These are phyloP conservation scores for Talaromyces sp. DNA, from an alignment of 2,329 filamentous ascomycete genomes.

Conservation along the genomic window DNA sequence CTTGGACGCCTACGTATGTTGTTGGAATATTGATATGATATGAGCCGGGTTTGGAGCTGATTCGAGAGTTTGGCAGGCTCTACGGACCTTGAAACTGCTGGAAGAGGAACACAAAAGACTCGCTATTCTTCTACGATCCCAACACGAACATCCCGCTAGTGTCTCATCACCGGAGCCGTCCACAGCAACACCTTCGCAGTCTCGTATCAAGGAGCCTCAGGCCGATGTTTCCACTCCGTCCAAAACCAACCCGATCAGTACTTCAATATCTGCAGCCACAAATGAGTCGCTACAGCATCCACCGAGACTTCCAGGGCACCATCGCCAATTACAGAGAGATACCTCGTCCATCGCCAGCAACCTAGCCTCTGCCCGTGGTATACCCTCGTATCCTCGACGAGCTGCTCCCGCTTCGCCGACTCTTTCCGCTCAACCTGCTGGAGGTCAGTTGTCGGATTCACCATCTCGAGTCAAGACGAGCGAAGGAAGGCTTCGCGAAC, in stretches of 20 bases:
- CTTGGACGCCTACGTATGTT: conserved; percentile 50
- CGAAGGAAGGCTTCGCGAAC: conserved; percentile 28
- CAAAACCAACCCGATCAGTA: conserved; percentile 22
- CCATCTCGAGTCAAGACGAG: conserved; percentile 38
- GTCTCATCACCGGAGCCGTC: conserved; percentile 17
- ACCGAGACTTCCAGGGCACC: conserved; percentile 35
- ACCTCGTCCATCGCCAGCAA: conserved; percentile 85
- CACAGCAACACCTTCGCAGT: conserved; percentile 14
- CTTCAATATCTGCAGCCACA: conserved; percentile 24
- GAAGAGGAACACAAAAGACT: conserved; percentile 83
- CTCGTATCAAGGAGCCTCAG: conserved; percentile 20
- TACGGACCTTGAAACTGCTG: conserved; percentile 77
- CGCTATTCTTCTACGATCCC: conserved; percentile 72
- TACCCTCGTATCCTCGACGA: conserved; percentile 52
- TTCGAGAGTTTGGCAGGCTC: conserved; percentile 49
- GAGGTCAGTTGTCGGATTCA: conserved; percentile 61
- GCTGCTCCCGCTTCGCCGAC: conserved; percentile 66
- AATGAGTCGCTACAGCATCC: conserved; percentile 23
- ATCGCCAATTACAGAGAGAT: conserved; percentile 57
- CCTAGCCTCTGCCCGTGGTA: conserved; percentile 77
- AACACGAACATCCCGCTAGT: conserved; percentile 49
- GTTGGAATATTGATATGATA: neutral
- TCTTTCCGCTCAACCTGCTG: conserved; percentile 66
- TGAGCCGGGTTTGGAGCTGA: neutral
- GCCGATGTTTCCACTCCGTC: conserved; percentile 13